phyloP scores from a whole-genome alignment of 371 early-diverging fungal species.

The Basidiobolus meristosporus region DNA sequence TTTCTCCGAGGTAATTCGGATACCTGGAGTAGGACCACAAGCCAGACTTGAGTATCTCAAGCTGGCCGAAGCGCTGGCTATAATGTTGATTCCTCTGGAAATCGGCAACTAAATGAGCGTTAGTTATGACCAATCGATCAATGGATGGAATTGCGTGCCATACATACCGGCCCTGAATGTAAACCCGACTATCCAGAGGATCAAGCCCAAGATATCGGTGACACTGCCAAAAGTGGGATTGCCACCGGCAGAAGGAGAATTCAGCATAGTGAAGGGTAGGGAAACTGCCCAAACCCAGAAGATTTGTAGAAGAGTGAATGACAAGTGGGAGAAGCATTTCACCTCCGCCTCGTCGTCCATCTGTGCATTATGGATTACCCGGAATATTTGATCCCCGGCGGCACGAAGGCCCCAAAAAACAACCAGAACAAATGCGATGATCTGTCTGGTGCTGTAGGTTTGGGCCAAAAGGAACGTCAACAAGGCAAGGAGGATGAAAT shows the following conservation, averaged over 20 bases:
- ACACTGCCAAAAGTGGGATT: constrained; percentile 1
- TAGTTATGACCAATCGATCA: too few species aligned
- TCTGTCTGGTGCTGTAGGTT: too few species aligned
- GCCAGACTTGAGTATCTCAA: neutral
- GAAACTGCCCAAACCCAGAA: constrained; percentile 3
- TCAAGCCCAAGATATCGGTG: constrained; percentile 3
- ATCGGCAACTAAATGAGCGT: too few species aligned
- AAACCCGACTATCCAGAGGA: constrained; percentile 2
- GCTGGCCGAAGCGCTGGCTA: too few species aligned
- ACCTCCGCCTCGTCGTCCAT: neutral
- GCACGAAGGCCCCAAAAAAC: too few species aligned
- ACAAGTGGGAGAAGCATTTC: neutral
- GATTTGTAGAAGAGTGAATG: constrained; percentile 3
- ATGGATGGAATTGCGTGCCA: too few species aligned
- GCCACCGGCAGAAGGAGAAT: constrained; percentile 1
- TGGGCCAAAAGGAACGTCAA: too few species aligned
- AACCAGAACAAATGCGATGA: too few species aligned
- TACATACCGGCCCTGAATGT: neutral
- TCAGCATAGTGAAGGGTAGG: constrained; percentile 4
- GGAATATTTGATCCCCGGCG: too few species aligned
- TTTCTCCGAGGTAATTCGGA: constrained; percentile 7
- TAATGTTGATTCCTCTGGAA: too few species aligned
- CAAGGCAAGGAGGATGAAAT: too few species aligned
- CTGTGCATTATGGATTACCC: too few species aligned
- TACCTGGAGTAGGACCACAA: constrained; percentile 5